phyloP scores from a whole-genome alignment of 2,329 filamentous ascomycete genomes.

The Hortaea werneckii region DNA sequence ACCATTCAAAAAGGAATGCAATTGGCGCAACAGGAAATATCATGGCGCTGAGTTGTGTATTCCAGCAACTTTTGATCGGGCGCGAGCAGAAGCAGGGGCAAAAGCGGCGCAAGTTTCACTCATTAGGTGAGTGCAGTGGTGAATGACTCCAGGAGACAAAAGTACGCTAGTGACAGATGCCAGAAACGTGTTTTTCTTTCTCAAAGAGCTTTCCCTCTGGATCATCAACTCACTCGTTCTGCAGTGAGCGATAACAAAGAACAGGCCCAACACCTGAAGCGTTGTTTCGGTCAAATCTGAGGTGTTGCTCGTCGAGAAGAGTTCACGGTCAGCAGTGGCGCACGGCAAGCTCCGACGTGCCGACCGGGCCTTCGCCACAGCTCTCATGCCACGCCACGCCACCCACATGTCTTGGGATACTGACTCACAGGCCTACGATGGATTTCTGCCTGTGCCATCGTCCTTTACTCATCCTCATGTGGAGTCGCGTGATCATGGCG shows the following conservation, averaged over 20 bases:
- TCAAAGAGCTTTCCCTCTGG: not conserved
- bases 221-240: no score
- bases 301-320: not conserved
- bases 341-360: not conserved
- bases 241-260: no score
- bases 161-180: no score
- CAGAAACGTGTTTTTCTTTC: not conserved
- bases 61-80: conserved; percentile 1
- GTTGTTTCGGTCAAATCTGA: no score
- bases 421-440: not conserved
- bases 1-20: not conserved
- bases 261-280: no score
- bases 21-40: conserved; percentile 9
- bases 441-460: not conserved
- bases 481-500: not conserved
- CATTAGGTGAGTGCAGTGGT: conserved; percentile 1
- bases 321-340: not conserved
- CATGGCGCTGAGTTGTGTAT: not conserved
- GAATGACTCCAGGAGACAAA: no score
- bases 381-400: not conserved
- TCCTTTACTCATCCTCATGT: not conserved
- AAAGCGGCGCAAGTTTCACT: conserved; percentile 1
- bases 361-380: not conserved
- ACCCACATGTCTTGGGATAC: not conserved
- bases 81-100: conserved; percentile 1